Percentiles rank a stretch among this genome's conserved stretches.
Conservation (phyloP, 2,329 filamentous ascomycete genomes). For the Penicillium decumbens region DNA sequence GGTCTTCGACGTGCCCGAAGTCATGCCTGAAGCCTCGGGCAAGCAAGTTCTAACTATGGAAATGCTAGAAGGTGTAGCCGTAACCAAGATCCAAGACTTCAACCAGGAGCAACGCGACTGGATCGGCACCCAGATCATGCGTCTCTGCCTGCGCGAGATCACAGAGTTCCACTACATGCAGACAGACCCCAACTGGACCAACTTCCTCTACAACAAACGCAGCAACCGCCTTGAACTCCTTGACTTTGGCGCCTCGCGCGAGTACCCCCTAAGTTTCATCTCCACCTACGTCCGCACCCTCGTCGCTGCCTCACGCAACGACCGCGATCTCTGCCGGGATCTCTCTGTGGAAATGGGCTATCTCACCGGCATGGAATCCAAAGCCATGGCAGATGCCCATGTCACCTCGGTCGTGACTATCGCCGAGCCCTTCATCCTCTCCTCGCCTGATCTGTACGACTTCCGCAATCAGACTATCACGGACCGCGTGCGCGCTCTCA, state of each 20-base stretch:
- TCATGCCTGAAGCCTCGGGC: conserved; percentile 74
- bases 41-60: conserved; percentile 89
- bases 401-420: conserved; percentile 82
- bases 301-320: conserved; percentile 68
- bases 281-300: conserved; percentile 74
- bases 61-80: conserved; percentile 77
- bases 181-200: conserved; percentile 99
- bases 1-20: conserved; percentile 72
- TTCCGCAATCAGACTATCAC: conserved; percentile 95
- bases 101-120: conserved; percentile 83
- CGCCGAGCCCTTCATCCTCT: conserved; percentile 78
- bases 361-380: conserved; percentile 82
- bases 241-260: conserved; percentile 89
- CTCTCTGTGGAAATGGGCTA: conserved; percentile 79
- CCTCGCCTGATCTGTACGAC: conserved; percentile 79
- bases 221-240: conserved; percentile 77
- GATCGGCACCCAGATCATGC: conserved; percentile 91
- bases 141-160: conserved; percentile 87
- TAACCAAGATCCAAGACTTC: conserved; percentile 73
- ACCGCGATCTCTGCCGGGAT: conserved; percentile 59
- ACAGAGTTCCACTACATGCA: conserved; percentile 97
- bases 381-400: conserved; percentile 83
- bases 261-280: conserved; percentile 77
- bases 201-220: conserved; percentile 81
- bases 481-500: conserved; percentile 78